A percentile compares a stretch with the other conserved stretches of the same genome.
These are phyloP conservation scores for Ustilago esculenta DNA, from an alignment of 1,284 basidiomycete species.

Conservation along the genomic window DNA sequence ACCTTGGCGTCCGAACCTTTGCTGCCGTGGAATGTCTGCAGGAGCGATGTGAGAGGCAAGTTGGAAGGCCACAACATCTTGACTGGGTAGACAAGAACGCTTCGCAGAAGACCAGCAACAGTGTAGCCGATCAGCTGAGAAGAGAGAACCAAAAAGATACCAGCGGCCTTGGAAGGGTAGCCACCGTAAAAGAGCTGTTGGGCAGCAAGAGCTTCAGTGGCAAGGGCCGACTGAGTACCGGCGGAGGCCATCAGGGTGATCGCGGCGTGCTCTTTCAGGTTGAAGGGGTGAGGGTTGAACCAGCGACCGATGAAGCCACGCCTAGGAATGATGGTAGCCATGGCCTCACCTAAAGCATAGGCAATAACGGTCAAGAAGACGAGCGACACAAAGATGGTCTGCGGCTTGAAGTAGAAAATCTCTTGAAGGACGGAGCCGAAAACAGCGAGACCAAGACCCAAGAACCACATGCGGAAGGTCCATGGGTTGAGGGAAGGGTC, in stretches of 20 bases:
- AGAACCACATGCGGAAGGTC: constrained; percentile 35
- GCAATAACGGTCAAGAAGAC: constrained; percentile 34
- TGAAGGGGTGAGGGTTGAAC: constrained; percentile 33
- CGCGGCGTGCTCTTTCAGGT: constrained; percentile 38
- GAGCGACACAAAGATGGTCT: constrained; percentile 19
- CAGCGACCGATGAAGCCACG: constrained; percentile 10
- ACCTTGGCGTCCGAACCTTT: constrained; percentile 50
- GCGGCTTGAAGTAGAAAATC: constrained; percentile 38
- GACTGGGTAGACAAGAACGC: constrained; percentile 34
- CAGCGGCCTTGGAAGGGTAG: constrained; percentile 27
- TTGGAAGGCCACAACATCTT: constrained; percentile 66
- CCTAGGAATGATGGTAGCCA: constrained; percentile 19
- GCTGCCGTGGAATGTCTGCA: constrained; percentile 57
- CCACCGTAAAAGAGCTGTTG: constrained; percentile 44
- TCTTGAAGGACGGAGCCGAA: constrained; percentile 26
- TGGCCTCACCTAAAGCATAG: constrained; percentile 22
- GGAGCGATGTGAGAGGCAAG: constrained; percentile 52
- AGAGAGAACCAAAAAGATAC: constrained; percentile 74
- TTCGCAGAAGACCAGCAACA: constrained; percentile 68
- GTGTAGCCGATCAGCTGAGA: constrained; percentile 77
- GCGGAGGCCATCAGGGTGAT: constrained; percentile 31
- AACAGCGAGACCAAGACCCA: constrained; percentile 23
- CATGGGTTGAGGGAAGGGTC: constrained; percentile 30
- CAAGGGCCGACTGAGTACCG: constrained; percentile 22
- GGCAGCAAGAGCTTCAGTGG: constrained; percentile 30